phyloP scores from a whole-genome alignment of 805 yeast genomes.

The Phaffomyces thermotolerans region DNA sequence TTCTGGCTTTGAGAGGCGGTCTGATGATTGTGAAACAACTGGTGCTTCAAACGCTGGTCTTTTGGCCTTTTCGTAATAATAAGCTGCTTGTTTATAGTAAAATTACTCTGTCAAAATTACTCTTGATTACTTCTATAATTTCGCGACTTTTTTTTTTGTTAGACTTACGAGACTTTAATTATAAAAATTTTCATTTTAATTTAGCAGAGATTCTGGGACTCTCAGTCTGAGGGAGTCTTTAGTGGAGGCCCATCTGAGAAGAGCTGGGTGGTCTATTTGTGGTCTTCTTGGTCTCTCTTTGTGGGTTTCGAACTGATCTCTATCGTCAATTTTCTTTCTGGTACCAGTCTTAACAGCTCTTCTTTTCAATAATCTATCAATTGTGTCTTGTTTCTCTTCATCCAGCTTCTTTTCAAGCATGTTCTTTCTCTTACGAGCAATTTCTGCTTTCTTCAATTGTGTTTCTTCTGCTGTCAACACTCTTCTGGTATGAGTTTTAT shows the following conservation, averaged over 20 bases:
- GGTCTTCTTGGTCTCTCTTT: conserved; percentile 21
- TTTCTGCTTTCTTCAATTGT: conserved; percentile 75
- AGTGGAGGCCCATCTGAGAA: conserved; percentile 19
- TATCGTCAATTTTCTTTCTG: conserved; percentile 16
- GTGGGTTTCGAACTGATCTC: conserved; percentile 6
- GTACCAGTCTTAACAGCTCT: conserved; percentile 56
- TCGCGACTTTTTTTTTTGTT: no score
- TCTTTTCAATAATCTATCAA: conserved; percentile 77
- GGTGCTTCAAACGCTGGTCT: no score
- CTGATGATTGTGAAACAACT: no score
- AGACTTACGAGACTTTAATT: no score
- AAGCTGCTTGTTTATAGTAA: no score
- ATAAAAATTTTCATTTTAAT: neutral
- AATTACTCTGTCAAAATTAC: no score
- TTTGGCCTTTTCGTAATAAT: no score
- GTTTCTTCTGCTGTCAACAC: conserved; percentile 77
- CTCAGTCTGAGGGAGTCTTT: conserved; percentile 9
- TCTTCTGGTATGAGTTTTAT: conserved; percentile 34
- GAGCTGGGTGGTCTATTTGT: conserved; percentile 16
- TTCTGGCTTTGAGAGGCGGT: no score
- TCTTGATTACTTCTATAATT: no score
- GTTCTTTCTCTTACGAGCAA: conserved; percentile 82
- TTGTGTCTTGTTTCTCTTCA: conserved; percentile 88
- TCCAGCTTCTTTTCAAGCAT: conserved; percentile 75
- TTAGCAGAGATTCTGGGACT: conserved; percentile 16